Base-by-base conservation (phyloP, 495 filamentous ascomycete species). In the Chaetomium cochliodes region DNA sequence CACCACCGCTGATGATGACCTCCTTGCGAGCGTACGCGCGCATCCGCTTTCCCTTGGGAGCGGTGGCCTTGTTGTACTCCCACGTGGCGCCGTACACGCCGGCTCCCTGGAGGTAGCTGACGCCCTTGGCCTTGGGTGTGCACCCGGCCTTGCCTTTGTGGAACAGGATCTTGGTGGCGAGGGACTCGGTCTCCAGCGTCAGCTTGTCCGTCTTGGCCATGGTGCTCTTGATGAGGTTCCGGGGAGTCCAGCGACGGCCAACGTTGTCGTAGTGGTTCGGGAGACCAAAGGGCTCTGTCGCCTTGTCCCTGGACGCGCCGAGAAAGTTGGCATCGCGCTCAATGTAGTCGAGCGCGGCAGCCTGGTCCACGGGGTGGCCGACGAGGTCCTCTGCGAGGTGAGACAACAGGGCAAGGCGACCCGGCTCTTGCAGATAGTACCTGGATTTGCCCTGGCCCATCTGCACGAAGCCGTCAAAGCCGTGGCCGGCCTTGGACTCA, bases 1-100 rank as follows among this genome's bases (percentile, higher is more conserved):
- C 75, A 4, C 85, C 85, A 12, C 77, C 79, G 2, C 80, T 77
- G 41, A 86, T 69, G 53, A 87, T 80, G 44, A 85, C 78, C 51
- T 87, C 84, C 50, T 70, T 73, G 37, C 65, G 62, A n/a, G 70
- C 70, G 25, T 28, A 68, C 22, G 60, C 56, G 25, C 68, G 63
- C 13, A 53, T 67, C 53, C 66, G 67, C 41, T 68, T 70, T 20
- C 69, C 74, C 52, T 66, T 70, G 5, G 62, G 54, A 42, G 70
- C 68, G 3, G 61, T 54, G 26, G 54, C 75, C 54, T 66, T 65
- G 39, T 73, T 65, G 26, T 77, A 75, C 60, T 79, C 74, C 25
- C 58, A 49, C 18, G 42, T 30, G 26, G 79, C 79, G 22, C 65
- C 65, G 63, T 80, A 81, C 12, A 77, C 60, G 33, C 69, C 73